Evolutionary conservation across 2,329 filamentous ascomycete species (phyloP).

Genomic region (Sclerotinia sclerotiorum): DNA sequence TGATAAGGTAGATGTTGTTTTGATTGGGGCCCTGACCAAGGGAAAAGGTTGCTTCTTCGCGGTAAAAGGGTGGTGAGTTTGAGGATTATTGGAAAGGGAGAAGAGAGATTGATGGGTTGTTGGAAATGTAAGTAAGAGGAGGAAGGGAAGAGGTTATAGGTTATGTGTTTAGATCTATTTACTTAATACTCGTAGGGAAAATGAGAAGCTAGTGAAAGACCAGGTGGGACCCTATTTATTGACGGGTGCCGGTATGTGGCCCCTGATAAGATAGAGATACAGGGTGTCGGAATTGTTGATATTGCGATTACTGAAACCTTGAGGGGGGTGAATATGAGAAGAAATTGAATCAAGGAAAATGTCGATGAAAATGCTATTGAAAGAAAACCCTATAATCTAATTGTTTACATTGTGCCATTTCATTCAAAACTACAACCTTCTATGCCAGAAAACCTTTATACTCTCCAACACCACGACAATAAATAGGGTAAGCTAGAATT

Average conservation of each 20-base stretch:
- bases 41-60: conserved; percentile 88
- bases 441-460: too few species aligned
- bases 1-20: conserved; percentile 53
- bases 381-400: not conserved
- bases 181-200: not conserved
- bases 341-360: not conserved
- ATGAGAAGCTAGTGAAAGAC: conserved; percentile 14
- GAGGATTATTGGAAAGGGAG: not conserved
- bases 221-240: conserved; percentile 12
- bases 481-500: not conserved
- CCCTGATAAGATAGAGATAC: not conserved
- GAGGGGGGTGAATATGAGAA: not conserved
- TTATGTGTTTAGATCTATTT: conserved; percentile 13
- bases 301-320: not conserved
- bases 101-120: not conserved
- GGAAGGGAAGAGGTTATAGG: not conserved
- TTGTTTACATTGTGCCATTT: not conserved
- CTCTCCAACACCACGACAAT: not conserved
- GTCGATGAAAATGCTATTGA: not conserved
- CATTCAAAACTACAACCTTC: too few species aligned
- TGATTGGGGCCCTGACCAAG: conserved; percentile 91
- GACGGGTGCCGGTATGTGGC: not conserved
- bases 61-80: conserved; percentile 24
- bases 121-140: not conserved
- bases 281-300: conserved; percentile 4